These are phyloP conservation scores for Trichoderma sp. DNA, from an alignment of 2,329 filamentous ascomycete species.

Conservation along the genomic window DNA sequence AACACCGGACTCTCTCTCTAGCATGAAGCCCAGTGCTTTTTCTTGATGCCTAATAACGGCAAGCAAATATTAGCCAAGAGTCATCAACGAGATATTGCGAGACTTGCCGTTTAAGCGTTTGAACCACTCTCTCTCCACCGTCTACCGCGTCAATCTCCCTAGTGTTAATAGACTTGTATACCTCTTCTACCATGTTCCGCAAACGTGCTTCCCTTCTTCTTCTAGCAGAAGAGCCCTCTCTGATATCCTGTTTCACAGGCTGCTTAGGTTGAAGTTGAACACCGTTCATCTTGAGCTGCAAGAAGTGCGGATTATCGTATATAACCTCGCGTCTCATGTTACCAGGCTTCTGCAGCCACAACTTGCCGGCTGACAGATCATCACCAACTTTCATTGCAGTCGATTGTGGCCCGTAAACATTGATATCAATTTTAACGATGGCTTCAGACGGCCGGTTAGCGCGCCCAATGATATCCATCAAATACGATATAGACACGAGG, in stretches of 20 bases:
- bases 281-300: not conserved
- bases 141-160: constrained; percentile 23
- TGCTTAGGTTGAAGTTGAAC: not conserved
- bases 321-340: constrained; percentile 21
- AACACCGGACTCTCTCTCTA: constrained; percentile 40
- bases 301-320: constrained; percentile 19
- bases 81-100: not conserved
- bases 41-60: constrained; percentile 39
- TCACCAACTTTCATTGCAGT: constrained; percentile 30
- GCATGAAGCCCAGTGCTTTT: constrained; percentile 41
- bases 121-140: constrained; percentile 29
- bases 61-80: not conserved
- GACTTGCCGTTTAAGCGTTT: constrained; percentile 31
- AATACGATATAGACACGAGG: not conserved
- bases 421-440: constrained; percentile 37
- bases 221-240: not conserved
- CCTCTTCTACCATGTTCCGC: not conserved
- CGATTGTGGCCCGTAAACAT: constrained; percentile 38
- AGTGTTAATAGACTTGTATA: not conserved
- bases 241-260: not conserved
- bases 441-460: constrained; percentile 33
- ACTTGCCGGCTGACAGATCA: constrained; percentile 31
- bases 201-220: not conserved
- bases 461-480: constrained; percentile 30
- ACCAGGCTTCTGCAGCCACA: constrained; percentile 40